Percentiles rank a stretch among this genome's conserved stretches.
Conservation (phyloP, 2,329 filamentous ascomycete species). For the Pseudogymnoascus sp. region DNA sequence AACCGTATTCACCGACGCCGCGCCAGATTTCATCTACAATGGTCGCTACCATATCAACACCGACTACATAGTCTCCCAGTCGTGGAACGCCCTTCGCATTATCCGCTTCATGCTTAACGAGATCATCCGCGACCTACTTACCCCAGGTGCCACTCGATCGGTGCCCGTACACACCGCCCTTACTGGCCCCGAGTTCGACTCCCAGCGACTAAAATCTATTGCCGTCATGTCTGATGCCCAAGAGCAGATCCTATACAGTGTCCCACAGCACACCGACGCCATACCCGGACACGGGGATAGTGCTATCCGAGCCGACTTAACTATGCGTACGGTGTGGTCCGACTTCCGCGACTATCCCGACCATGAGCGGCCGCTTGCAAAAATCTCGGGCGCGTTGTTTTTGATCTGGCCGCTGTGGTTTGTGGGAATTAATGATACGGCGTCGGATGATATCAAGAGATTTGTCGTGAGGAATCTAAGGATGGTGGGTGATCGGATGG, state of each 20-base stretch:
- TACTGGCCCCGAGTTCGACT: constrained; percentile 16
- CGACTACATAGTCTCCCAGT: constrained; percentile 22
- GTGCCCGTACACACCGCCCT: constrained; percentile 16
- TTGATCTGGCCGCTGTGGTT: constrained; percentile 26
- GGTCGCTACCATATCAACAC: constrained; percentile 23
- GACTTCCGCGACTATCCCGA: background rate
- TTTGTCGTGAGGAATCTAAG: constrained; percentile 21
- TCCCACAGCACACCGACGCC: constrained; percentile 19
- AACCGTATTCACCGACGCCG: constrained; percentile 19
- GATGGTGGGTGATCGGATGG: constrained; percentile 19
- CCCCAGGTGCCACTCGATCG: constrained; percentile 3
- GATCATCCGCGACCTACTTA: constrained; percentile 16
- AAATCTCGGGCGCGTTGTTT: constrained; percentile 21
- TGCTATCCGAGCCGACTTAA: background rate
- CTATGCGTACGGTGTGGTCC: background rate
- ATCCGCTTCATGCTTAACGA: constrained; percentile 21
- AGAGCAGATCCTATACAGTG: constrained; percentile 20
- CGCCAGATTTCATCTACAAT: constrained; percentile 19
- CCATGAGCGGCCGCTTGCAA: background rate
- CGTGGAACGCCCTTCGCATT: constrained; percentile 23
- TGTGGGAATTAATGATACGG: constrained; percentile 18
- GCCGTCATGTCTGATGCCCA: constrained; percentile 17
- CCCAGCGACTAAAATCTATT: constrained; percentile 21
- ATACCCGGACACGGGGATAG: background rate
- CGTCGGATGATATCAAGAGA: constrained; percentile 12